Base-by-base conservation (phyloP, 2,329 filamentous ascomycete species). In the Amesomyces nigricolor region DNA sequence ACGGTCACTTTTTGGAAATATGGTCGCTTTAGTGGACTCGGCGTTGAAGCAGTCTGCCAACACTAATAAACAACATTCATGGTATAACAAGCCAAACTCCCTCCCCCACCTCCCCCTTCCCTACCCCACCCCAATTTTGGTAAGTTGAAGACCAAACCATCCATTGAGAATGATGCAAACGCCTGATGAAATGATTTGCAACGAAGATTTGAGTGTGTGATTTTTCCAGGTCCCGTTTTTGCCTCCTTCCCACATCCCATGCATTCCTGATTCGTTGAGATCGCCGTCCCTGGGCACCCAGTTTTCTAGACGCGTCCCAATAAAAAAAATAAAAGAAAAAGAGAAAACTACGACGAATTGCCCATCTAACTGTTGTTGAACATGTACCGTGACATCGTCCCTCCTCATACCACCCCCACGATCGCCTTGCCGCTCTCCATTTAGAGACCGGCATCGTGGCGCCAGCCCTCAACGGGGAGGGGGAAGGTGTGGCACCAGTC, bases 401-500 rank as follows among this genome's bases (percentile, higher is more conserved):
- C 29, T 43, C 11, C 44, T 19, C 37, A 40, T 14, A 29, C n/a
- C 10, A 26, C 22, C 22, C 22, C 22, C 22, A 26, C 22, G 22
- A 5, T 26, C 22, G 22, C 16, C 22, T 56, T 16, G 59, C 57
- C 55, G 54, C 45, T 47, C 32, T 53, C 13, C 46, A 51, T 56
- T 77, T 80, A 83, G 67, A 83, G 71, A 63, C 79, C 78, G 58
- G 80, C 80, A 64, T 83, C 81, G 56, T 76, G 69, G 67, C 83
- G 80, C 83, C 83, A 86, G 67, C 83, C 83, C 78, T 86, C 83
- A 62, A 95, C 86, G 58, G 94, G 94, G 60, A 99, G 87, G 68
- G 94, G 94, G 88, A 96, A 99, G 64, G 82, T 83, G 70, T 80
- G 81, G 70, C 89, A 89, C 92, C 92, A 99, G 47, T 76, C 76